Conservation (phyloP, 805 yeast species). For the Candida patagonica region DNA sequence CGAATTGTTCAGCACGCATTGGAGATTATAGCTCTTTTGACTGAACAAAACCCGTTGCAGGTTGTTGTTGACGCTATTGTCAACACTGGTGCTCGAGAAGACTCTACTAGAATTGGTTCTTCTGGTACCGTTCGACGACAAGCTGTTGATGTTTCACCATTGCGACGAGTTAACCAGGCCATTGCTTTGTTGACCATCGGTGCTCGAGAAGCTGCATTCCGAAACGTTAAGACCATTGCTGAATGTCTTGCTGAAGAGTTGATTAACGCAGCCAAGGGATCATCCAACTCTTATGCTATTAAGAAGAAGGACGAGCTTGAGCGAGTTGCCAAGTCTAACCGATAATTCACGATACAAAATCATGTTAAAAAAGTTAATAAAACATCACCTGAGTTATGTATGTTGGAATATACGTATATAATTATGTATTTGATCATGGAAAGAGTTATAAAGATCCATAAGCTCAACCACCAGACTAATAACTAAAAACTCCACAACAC, state of each 20-base stretch:
- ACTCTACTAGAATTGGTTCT: slow-evolving; percentile 99
- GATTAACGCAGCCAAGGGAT: slow-evolving; percentile 99
- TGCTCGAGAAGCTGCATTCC: slow-evolving; percentile 99
- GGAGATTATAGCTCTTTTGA: slow-evolving; percentile 93
- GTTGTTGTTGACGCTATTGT: slow-evolving; percentile 97
- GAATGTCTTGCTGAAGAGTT: slow-evolving; percentile 99
- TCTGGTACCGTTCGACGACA: slow-evolving; percentile 99
- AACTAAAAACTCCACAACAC: no score
- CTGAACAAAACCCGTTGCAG: slow-evolving; percentile 99
- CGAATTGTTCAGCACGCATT: slow-evolving; percentile 99
- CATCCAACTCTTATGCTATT: slow-evolving; percentile 99
- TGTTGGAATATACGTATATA: slow-evolving; percentile 1
- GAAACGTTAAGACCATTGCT: slow-evolving; percentile 99
- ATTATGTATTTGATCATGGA: slow-evolving; percentile 1
- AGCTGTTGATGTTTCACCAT: slow-evolving; percentile 99
- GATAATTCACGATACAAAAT: slow-evolving; percentile 42
- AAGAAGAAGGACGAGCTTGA: slow-evolving; percentile 99
- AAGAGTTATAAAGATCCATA: neutral
- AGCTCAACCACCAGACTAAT: neutral
- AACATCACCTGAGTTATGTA: slow-evolving; percentile 2
- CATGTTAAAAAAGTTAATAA: slow-evolving; percentile 1
- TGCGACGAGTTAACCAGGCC: slow-evolving; percentile 99
- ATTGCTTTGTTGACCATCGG: slow-evolving; percentile 96
- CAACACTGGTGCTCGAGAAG: slow-evolving; percentile 99
- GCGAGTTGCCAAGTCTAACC: slow-evolving; percentile 99